Percentiles rank a stretch among this genome's conserved stretches.
Conservation (phyloP, 768 basidiomycete genomes). For the Leccinum longicurvipes region DNA sequence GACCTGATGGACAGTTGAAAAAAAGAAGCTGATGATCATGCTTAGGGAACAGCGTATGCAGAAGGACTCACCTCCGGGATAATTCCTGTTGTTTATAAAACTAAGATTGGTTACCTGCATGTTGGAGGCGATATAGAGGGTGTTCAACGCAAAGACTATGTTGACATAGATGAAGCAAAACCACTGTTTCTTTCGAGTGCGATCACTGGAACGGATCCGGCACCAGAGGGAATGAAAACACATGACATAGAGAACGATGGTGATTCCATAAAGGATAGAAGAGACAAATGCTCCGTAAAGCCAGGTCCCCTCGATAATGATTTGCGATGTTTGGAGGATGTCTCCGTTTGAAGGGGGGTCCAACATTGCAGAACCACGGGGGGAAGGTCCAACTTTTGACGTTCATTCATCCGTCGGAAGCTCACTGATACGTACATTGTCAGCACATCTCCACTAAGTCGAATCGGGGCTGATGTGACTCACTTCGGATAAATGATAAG, state of each 20-base stretch:
- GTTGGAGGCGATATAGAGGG: constrained; percentile 25
- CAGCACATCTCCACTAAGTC: not conserved
- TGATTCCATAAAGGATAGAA: constrained; percentile 27
- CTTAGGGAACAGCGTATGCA: not conserved
- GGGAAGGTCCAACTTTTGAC: not conserved
- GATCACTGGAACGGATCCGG: constrained; percentile 13
- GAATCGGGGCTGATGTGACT: not conserved
- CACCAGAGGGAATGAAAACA: constrained; percentile 28
- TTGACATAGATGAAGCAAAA: constrained; percentile 31
- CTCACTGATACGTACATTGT: not conserved
- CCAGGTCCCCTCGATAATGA: constrained; percentile 30
- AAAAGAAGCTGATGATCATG: not conserved
- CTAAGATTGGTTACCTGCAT: constrained; percentile 25
- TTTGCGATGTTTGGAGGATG: constrained; percentile 6
- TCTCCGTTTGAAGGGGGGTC: not conserved
- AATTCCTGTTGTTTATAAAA: constrained; percentile 31
- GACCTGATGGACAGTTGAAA: constrained; percentile 13
- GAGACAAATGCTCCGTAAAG: constrained; percentile 30
- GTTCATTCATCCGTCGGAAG: not conserved
- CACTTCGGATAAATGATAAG: not conserved
- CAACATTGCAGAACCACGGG: constrained; percentile 15
- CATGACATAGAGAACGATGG: constrained; percentile 25
- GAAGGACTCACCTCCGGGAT: constrained; percentile 26
- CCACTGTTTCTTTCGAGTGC: constrained; percentile 16
- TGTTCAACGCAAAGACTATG: constrained; percentile 28